Conservation (phyloP, 371 early-diverging fungal genomes). For the Haplosporangium sp. region DNA sequence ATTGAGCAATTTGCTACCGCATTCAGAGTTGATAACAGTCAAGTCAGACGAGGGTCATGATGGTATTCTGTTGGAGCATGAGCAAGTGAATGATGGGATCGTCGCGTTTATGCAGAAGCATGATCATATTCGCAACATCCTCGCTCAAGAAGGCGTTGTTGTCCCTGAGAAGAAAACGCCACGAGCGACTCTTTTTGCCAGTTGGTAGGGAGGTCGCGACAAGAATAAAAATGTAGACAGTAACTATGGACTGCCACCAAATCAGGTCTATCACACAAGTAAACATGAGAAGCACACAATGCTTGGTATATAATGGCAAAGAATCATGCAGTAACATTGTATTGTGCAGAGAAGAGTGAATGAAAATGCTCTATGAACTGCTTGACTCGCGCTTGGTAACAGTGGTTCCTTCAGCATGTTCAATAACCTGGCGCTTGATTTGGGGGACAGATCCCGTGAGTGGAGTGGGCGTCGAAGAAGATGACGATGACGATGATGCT, state of each 20-base stretch:
- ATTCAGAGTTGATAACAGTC: slow-evolving; percentile 84
- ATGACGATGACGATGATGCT: slow-evolving; percentile 5
- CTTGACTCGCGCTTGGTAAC: slow-evolving; percentile 48
- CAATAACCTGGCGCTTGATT: slow-evolving; percentile 43
- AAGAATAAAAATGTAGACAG: too few relatives aligned
- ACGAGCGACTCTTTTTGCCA: slow-evolving; percentile 33
- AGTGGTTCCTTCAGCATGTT: slow-evolving; percentile 43
- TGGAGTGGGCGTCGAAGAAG: slow-evolving; percentile 41
- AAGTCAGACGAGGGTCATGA: slow-evolving; percentile 94
- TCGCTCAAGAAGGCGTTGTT: slow-evolving; percentile 10
- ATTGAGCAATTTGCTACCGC: slow-evolving; percentile 81
- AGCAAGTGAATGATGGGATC: slow-evolving; percentile 83
- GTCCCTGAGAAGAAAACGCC: slow-evolving; percentile 10
- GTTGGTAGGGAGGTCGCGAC: slow-evolving; percentile 12
- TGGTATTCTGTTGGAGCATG: slow-evolving; percentile 94
- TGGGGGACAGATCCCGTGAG: slow-evolving; percentile 41
- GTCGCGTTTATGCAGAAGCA: slow-evolving; percentile 65
- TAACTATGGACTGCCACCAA: too few relatives aligned
- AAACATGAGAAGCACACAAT: too few relatives aligned
- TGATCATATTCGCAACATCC: slow-evolving; percentile 24
- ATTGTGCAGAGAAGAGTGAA: not conserved
- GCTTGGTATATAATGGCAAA: too few relatives aligned
- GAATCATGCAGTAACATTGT: too few relatives aligned
- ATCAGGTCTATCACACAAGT: too few relatives aligned
- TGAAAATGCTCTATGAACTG: slow-evolving; percentile 29